These are phyloP conservation scores for Kazachstania viticola DNA, from an alignment of 805 yeast genomes.

Conservation along the genomic window DNA sequence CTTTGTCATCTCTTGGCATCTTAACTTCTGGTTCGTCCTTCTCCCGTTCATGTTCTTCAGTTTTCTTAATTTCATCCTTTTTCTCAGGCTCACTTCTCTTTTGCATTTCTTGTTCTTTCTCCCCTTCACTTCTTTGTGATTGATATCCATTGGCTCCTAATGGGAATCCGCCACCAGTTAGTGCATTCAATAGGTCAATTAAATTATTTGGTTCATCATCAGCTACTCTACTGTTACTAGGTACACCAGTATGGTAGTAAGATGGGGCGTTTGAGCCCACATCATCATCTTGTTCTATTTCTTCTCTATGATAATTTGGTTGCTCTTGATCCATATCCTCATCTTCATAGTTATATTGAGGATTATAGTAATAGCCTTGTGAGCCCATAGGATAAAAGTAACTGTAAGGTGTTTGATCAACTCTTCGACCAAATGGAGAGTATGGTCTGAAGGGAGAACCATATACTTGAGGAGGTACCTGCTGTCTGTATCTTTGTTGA, in stretches of 20 bases:
- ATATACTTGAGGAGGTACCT: conserved; percentile 3
- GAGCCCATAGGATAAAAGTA: conserved; percentile 8
- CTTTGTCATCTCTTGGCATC: conserved; percentile 1
- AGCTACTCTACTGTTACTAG: background rate
- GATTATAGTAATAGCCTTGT: conserved; percentile 17
- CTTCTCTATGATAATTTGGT: conserved; percentile 9
- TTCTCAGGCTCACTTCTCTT: background rate
- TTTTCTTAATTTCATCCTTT: conserved; percentile 3
- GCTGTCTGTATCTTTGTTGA: conserved; percentile 1
- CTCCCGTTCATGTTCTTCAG: background rate
- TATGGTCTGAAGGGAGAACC: conserved; percentile 2
- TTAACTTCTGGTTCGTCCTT: conserved; percentile 1
- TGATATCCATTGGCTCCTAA: conserved; percentile 6
- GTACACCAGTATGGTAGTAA: conserved; percentile 14
- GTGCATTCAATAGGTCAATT: conserved; percentile 12
- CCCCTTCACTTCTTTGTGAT: background rate
- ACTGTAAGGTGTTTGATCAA: conserved; percentile 6
- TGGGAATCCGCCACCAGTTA: conserved; percentile 12
- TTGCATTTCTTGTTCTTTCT: conserved; percentile 4
- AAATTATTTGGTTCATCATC: conserved; percentile 7
- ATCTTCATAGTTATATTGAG: conserved; percentile 22
- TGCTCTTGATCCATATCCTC: conserved; percentile 25
- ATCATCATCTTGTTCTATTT: conserved; percentile 1
- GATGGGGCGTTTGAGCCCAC: conserved; percentile 6
- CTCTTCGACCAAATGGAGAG: background rate